Percentiles rank a stretch among this genome's conserved stretches.
Conservation (phyloP, 2,329 filamentous ascomycete species). For the Colletotrichum theobromicola region DNA sequence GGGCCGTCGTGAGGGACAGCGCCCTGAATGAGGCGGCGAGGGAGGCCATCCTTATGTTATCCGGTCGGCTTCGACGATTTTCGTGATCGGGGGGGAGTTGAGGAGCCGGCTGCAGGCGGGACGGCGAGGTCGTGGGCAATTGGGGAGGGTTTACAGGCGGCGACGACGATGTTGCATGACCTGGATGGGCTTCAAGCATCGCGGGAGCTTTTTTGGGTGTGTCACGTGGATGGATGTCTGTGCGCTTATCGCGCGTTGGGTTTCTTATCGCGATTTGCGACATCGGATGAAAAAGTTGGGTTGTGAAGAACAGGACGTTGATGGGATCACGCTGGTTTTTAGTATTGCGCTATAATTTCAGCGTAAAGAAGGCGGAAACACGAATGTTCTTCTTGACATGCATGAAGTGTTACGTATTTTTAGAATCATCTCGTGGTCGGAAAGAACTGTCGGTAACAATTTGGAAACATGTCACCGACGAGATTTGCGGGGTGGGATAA, state of each 20-base stretch:
- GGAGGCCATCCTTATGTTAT: constrained; percentile 14
- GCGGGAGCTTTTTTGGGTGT: not conserved
- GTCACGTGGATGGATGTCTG: not conserved
- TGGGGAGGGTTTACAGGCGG: not conserved
- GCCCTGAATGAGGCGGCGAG: constrained; percentile 26
- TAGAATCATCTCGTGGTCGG: accelerated
- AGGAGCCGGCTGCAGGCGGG: too few relatives aligned
- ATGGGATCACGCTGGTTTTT: accelerated
- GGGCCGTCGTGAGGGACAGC: constrained; percentile 23
- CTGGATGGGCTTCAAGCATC: not conserved
- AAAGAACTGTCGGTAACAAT: not conserved
- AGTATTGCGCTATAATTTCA: not conserved
- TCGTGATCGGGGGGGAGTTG: too few relatives aligned
- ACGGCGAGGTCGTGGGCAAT: not conserved
- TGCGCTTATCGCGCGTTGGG: not conserved
- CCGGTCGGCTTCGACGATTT: not conserved
- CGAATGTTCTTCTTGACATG: too few relatives aligned
- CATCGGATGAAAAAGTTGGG: not conserved
- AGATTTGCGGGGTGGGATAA: not conserved
- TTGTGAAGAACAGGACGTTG: not conserved
- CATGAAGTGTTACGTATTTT: too few relatives aligned
- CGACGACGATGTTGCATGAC: not conserved
- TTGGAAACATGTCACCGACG: too few relatives aligned
- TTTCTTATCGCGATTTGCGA: not conserved
- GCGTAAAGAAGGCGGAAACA: accelerated